These are phyloP conservation scores for Tinospora cordifolia DNA, from an alignment of 164 flowering plant species.

Conservation along the genomic window DNA sequence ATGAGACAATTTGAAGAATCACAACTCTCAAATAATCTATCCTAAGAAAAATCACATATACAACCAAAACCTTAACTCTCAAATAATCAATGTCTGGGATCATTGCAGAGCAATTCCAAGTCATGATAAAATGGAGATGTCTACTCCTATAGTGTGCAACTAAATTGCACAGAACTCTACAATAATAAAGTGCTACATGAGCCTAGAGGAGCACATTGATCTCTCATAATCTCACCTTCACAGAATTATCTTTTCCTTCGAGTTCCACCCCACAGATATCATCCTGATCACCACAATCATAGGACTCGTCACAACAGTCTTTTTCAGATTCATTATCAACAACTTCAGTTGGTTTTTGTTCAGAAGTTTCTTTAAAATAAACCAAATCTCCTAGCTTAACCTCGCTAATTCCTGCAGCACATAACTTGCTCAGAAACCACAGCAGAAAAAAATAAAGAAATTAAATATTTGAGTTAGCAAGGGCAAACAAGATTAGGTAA, in stretches of 20 bases:
- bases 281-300: slow-evolving; percentile 30
- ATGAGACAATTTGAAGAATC: background rate
- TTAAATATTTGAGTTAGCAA: background rate
- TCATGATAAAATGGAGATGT: background rate
- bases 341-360: slow-evolving; percentile 23
- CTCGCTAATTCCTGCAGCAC: slow-evolving; percentile 46
- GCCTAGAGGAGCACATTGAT: background rate
- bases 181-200: background rate
- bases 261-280: slow-evolving; percentile 39
- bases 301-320: slow-evolving; percentile 23
- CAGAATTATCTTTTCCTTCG: slow-evolving; percentile 33
- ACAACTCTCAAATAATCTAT: background rate
- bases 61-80: background rate
- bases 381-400: slow-evolving; percentile 85
- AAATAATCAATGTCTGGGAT: background rate
- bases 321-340: slow-evolving; percentile 36
- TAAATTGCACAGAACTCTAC: background rate
- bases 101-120: background rate
- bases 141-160: background rate
- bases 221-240: slow-evolving; percentile 69
- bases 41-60: background rate
- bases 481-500: background rate
- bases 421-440: slow-evolving; percentile 4
- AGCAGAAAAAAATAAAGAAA: background rate
- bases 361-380: slow-evolving; percentile 38